Percentiles rank a stretch among this genome's conserved stretches.
phyloP scores from a whole-genome alignment of 2,329 filamentous ascomycete genomes.

The Penicillium brevicompactum region DNA sequence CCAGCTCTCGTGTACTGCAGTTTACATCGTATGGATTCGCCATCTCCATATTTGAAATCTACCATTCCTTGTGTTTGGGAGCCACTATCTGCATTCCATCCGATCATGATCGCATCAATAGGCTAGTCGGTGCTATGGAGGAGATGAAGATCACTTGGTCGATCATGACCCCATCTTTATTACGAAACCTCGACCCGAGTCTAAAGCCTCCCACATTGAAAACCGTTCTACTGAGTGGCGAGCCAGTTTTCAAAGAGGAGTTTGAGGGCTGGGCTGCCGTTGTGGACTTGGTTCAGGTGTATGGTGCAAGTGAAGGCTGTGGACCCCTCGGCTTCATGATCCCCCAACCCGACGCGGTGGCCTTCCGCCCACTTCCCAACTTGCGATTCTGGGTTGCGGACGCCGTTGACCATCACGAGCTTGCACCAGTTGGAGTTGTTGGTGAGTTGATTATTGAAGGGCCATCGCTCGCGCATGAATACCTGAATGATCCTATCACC shows the following conservation, averaged over 20 bases:
- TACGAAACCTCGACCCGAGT: background rate
- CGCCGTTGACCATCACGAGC: constrained; percentile 18
- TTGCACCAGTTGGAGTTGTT: constrained; percentile 37
- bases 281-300: background rate
- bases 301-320: background rate
- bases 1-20: background rate
- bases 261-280: background rate
- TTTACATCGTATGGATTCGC: background rate
- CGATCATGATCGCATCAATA: background rate
- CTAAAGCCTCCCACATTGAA: background rate
- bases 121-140: background rate
- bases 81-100: background rate
- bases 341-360: background rate
- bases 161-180: background rate
- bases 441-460: constrained; percentile 46
- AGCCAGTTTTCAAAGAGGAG: background rate
- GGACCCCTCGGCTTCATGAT: background rate
- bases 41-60: background rate
- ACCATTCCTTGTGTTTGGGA: background rate
- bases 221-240: background rate
- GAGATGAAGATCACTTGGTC: background rate
- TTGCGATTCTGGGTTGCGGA: constrained; percentile 27
- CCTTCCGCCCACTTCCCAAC: background rate
- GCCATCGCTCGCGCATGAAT: constrained; percentile 34
- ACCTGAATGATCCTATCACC: constrained; percentile 27